Evolutionary conservation across 1,284 basidiomycete species (phyloP).

Genomic region (Cystobasidium slooffiae): DNA sequence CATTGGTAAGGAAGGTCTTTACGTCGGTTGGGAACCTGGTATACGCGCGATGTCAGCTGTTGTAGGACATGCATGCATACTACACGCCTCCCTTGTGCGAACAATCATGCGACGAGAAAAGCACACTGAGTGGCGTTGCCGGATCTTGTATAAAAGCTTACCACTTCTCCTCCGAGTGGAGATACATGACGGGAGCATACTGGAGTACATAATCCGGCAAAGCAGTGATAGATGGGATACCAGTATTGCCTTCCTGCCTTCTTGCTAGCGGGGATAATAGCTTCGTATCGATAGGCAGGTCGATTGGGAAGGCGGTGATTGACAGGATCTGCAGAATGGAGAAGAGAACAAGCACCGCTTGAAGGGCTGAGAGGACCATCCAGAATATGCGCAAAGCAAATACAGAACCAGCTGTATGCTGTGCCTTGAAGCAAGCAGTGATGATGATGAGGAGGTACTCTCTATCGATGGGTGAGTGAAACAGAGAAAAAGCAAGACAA

Average conservation of each 20-base stretch:
- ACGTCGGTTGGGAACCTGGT: slow-evolving; percentile 43
- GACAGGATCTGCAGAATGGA: background rate
- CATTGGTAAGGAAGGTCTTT: slow-evolving; percentile 28
- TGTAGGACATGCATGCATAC: too few species aligned
- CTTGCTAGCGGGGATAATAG: background rate
- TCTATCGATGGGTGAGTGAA: too few species aligned
- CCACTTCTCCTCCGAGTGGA: slow-evolving; percentile 36
- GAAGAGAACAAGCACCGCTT: background rate
- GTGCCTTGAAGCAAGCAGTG: too few species aligned
- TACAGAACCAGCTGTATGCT: too few species aligned
- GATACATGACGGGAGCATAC: slow-evolving; percentile 37
- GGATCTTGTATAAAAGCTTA: background rate
- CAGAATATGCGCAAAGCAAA: background rate
- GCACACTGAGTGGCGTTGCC: slow-evolving; percentile 3
- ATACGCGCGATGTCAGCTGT: background rate
- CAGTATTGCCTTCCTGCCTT: background rate
- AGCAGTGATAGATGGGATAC: background rate
- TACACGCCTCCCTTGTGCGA: too few species aligned
- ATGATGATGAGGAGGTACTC: too few species aligned
- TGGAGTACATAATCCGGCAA: slow-evolving; percentile 26
- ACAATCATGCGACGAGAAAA: too few species aligned
- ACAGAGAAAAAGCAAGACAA: too few species aligned
- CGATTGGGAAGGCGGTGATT: slow-evolving; percentile 10
- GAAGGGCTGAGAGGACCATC: background rate
- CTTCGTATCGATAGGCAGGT: background rate